A percentile compares a stretch with the other conserved stretches of the same genome.
These are phyloP conservation scores for Plasmopara viticola DNA, from an alignment of 352 stramenopile species.

Conservation along the genomic window DNA sequence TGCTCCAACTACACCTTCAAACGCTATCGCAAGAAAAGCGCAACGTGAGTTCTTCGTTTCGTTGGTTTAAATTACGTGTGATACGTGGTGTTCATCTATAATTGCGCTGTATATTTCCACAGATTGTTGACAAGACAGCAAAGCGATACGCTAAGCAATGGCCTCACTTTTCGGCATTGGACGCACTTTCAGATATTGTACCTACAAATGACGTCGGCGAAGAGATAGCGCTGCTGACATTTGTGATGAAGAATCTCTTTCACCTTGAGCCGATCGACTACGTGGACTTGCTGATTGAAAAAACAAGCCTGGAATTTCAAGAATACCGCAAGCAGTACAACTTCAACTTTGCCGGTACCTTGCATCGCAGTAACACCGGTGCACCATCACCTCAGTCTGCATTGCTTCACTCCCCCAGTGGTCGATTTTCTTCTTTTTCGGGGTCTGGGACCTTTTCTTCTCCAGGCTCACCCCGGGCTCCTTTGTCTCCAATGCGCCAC, in stretches of 20 bases:
- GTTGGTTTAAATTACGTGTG: background rate
- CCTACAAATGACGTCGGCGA: slow-evolving; percentile 8
- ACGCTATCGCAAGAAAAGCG: slow-evolving; percentile 32
- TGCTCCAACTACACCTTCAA: slow-evolving; percentile 37
- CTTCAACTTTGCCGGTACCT: slow-evolving; percentile 22
- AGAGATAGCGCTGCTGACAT: slow-evolving; percentile 24
- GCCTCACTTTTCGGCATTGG: slow-evolving; percentile 16
- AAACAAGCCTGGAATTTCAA: slow-evolving; percentile 33
- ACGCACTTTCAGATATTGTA: slow-evolving; percentile 7
- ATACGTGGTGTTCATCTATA: slow-evolving; percentile 7
- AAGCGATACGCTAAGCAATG: slow-evolving; percentile 25
- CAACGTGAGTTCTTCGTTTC: slow-evolving; percentile 16
- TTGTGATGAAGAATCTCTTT: slow-evolving; percentile 40
- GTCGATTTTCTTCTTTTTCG: slow-evolving; percentile 43
- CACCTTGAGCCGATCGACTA: slow-evolving; percentile 39
- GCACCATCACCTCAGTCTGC: slow-evolving; percentile 20
- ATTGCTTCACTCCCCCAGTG: slow-evolving; percentile 15
- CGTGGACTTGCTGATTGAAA: slow-evolving; percentile 33
- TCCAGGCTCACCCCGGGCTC: slow-evolving; percentile 6
- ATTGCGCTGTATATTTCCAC: background rate
- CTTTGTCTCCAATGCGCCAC: slow-evolving; percentile 11
- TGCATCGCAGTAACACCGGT: slow-evolving; percentile 23
- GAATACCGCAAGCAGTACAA: slow-evolving; percentile 36
- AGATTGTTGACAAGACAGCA: slow-evolving; percentile 40
- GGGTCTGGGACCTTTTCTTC: slow-evolving; percentile 18